Base-by-base conservation (phyloP, 495 filamentous ascomycete species). In the Monascus purpureus region DNA sequence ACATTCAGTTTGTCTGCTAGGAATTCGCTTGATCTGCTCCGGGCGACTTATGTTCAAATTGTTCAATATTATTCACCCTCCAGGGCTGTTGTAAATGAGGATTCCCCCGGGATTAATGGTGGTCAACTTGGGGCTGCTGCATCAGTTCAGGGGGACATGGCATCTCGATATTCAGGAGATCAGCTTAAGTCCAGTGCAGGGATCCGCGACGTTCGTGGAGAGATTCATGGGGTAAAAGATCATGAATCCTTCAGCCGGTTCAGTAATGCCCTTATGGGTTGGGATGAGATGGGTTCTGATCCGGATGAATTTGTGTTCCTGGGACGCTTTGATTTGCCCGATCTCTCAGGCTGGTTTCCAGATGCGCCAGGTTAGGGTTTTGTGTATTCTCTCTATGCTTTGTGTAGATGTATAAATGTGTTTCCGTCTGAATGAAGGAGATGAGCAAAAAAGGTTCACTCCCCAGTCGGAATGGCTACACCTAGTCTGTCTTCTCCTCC, bases 281-380 rank as follows among this genome's bases (percentile, higher is more conserved):
- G 40, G 39, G 49, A 50, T 29, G 47, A 50, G 15, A 39, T 45
- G 30, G 41, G 43, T 0, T 4, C 44, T 15, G 39, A 42, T 1
- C 39, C 45, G 15, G 47, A 48, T n/a, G 50, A 53, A 6, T 41
- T 53, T 26, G 49, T 49, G 6, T 56, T 56, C 23, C 35, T 50
- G 16, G 43, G 46, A 2, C 37, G 43, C 37, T 46, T 52, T 25
- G 49, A 53, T 37, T 29, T 55, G 13, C 42, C 42, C 1, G 51
- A 54, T 50, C 45, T 70, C 47, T 47, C 69, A 47, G 44, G 38
- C 29, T 53, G 46, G 47, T 46, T 53, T 18, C 31, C 42, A 0
- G 44, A 51, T 35, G 28, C 70, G 49, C 35, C 49, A 11, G 22
- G 22, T 6, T 24, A 24, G 22, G 22, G 6, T 6, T 24, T 24